phyloP scores from a whole-genome alignment of 2,329 filamentous ascomycete genomes.

The Exophiala sp. region DNA sequence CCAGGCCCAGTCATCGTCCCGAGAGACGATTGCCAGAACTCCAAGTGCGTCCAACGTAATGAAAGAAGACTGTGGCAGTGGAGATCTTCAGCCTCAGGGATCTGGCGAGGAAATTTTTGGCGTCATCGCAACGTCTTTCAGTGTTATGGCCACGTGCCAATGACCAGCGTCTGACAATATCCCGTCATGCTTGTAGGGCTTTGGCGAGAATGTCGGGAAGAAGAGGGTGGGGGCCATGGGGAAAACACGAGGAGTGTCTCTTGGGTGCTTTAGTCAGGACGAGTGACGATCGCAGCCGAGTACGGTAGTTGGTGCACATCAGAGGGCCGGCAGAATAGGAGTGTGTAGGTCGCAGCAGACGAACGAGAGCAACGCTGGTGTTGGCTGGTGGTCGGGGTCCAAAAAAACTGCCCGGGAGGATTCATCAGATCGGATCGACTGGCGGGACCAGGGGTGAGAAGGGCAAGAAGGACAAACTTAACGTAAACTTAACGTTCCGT shows the following conservation, averaged over 20 bases:
- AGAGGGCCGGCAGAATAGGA: no score
- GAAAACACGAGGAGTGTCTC: no score
- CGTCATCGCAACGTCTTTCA: conserved; percentile 5
- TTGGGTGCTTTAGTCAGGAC: no score
- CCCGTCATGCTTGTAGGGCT: not conserved
- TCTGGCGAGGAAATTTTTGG: conserved; percentile 4
- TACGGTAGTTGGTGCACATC: no score
- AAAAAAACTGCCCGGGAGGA: not conserved
- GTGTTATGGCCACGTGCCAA: conserved; percentile 12
- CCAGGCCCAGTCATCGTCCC: conserved; percentile 16
- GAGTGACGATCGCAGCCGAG: no score
- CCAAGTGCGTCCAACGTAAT: conserved; percentile 1
- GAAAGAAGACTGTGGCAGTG: not conserved
- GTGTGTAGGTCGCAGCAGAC: no score
- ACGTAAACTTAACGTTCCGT: not conserved
- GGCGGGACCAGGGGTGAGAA: not conserved
- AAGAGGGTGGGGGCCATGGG: not conserved
- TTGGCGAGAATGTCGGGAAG: not conserved
- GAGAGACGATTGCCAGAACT: not conserved
- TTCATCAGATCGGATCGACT: not conserved
- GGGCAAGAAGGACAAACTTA: not conserved
- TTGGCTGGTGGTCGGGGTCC: not conserved
- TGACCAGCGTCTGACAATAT: conserved; percentile 11
- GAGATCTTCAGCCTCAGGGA: conserved; percentile 12
- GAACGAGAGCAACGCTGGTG: conserved; percentile 1